These are phyloP conservation scores for Aspergillus terreus DNA, from an alignment of 2,329 filamentous ascomycete species.

Conservation along the genomic window DNA sequence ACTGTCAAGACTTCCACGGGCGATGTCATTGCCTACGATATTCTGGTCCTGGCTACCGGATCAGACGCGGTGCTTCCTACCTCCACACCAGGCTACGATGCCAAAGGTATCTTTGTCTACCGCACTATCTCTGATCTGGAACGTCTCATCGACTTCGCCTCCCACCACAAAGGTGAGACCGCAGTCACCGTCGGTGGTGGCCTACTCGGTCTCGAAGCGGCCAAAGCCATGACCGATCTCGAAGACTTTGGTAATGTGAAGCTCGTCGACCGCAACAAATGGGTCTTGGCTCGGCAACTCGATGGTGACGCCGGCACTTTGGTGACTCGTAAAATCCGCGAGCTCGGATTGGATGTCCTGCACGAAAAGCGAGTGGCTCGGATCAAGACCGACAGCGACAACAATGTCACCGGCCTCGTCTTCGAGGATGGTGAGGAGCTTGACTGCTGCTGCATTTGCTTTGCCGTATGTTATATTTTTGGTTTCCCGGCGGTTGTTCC, in stretches of 20 bases:
- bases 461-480: slow-evolving; percentile 54
- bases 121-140: slow-evolving; percentile 79
- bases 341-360: slow-evolving; percentile 76
- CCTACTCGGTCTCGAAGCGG: slow-evolving; percentile 79
- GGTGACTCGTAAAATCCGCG: slow-evolving; percentile 75
- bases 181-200: slow-evolving; percentile 82
- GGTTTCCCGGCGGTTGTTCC: neutral
- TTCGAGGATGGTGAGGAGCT: slow-evolving; percentile 79
- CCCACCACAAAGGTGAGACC: slow-evolving; percentile 61
- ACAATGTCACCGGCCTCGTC: slow-evolving; percentile 67
- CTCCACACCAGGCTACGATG: slow-evolving; percentile 72
- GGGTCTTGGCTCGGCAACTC: slow-evolving; percentile 78
- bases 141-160: slow-evolving; percentile 69
- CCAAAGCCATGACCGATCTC: slow-evolving; percentile 87
- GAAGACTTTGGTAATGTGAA: slow-evolving; percentile 70
- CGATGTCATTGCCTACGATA: slow-evolving; percentile 68
- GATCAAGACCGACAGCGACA: slow-evolving; percentile 65
- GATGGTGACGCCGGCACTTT: slow-evolving; percentile 76
- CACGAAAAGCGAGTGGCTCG: slow-evolving; percentile 70
- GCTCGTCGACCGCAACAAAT: slow-evolving; percentile 76
- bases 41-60: slow-evolving; percentile 79
- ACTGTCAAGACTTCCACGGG: slow-evolving; percentile 68
- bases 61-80: slow-evolving; percentile 74
- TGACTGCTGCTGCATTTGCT: slow-evolving; percentile 77
- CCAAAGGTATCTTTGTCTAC: slow-evolving; percentile 83